These are phyloP conservation scores for Geotrichum macrosporum DNA, from an alignment of 1,139 yeast genomes.

Conservation along the genomic window DNA sequence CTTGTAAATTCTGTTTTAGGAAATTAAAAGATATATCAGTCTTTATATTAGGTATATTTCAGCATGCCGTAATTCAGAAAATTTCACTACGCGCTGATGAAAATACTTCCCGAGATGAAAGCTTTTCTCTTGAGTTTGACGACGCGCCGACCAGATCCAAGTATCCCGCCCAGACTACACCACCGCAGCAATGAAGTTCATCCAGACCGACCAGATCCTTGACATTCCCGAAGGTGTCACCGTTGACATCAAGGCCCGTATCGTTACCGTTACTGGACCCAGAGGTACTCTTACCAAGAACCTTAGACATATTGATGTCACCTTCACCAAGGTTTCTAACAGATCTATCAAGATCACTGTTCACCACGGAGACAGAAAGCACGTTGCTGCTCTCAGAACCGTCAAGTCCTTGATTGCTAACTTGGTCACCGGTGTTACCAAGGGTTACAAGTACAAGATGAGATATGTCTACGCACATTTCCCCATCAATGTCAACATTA, in stretches of 20 bases:
- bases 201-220: slow-evolving; percentile 89
- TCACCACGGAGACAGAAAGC: slow-evolving; percentile 99
- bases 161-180: slow-evolving; percentile 1
- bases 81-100: slow-evolving; percentile 4
- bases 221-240: slow-evolving; percentile 93
- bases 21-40: background rate
- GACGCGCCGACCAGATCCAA: slow-evolving; percentile 8
- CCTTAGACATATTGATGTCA: slow-evolving; percentile 92
- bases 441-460: slow-evolving; percentile 99
- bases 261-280: slow-evolving; percentile 91
- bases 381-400: slow-evolving; percentile 98
- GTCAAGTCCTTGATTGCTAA: slow-evolving; percentile 92
- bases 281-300: slow-evolving; percentile 92
- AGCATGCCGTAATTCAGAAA: too few species aligned
- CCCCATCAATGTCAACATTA: slow-evolving; percentile 97
- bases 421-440: slow-evolving; percentile 97
- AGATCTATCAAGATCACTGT: slow-evolving; percentile 81
- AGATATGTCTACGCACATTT: slow-evolving; percentile 99
- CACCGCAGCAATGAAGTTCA: slow-evolving; percentile 67
- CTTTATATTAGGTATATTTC: too few species aligned
- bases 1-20: slow-evolving; percentile 4
- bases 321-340: slow-evolving; percentile 73
- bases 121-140: slow-evolving; percentile 9
- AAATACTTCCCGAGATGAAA: background rate
- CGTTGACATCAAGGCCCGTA: slow-evolving; percentile 88